phyloP scores from a whole-genome alignment of 352 stramenopile species.

The Globisporangium emineosum region DNA sequence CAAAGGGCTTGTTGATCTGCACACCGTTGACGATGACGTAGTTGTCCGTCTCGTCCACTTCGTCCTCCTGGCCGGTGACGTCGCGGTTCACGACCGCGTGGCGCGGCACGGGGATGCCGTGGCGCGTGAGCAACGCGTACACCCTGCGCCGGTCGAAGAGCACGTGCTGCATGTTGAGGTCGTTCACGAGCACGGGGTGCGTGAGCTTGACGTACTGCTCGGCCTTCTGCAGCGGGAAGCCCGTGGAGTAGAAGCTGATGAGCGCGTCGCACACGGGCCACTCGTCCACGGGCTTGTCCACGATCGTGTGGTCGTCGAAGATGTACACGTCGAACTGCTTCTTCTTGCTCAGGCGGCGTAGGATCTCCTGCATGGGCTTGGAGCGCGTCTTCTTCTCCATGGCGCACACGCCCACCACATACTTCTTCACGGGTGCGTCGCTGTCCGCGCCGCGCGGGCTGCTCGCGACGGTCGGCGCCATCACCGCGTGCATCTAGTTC shows the following conservation, averaged over 20 bases:
- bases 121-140: conserved; percentile 94
- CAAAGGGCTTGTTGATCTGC: conserved; percentile 98
- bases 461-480: not conserved
- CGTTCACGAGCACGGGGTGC: conserved; percentile 97
- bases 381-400: conserved; percentile 99
- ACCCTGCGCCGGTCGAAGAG: conserved; percentile 95
- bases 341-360: conserved; percentile 90
- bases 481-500: conserved; percentile 8
- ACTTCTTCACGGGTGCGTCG: conserved; percentile 37
- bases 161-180: conserved; percentile 95
- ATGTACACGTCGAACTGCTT: conserved; percentile 96
- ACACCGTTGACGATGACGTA: conserved; percentile 93
- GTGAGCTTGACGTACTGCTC: conserved; percentile 95
- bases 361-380: conserved; percentile 97
- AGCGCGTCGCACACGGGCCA: conserved; percentile 97
- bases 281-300: conserved; percentile 92
- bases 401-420: conserved; percentile 95
- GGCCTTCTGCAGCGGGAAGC: conserved; percentile 97
- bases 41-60: conserved; percentile 77
- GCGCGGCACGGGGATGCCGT: conserved; percentile 95
- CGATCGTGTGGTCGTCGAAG: conserved; percentile 97
- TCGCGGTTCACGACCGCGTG: conserved; percentile 96
- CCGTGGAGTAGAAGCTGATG: conserved; percentile 98
- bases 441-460: conserved; percentile 12
- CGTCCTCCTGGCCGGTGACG: conserved; percentile 66